Conservation (phyloP, 495 filamentous ascomycete genomes). For the Penicillium canescens region DNA sequence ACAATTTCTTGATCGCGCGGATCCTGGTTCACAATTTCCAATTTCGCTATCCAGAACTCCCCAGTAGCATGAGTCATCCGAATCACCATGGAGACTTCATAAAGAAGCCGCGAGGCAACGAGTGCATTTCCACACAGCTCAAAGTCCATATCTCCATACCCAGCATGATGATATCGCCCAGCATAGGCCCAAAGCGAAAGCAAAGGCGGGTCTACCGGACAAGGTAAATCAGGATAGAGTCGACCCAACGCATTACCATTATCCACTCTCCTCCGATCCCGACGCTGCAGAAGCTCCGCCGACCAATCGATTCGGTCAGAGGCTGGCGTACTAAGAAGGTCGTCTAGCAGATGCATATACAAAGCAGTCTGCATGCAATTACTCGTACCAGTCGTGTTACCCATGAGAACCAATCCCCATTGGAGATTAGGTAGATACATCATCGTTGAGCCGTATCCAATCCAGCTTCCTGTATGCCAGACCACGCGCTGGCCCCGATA, state of each 20-base stretch:
- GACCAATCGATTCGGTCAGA: background rate
- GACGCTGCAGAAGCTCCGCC: constrained; percentile 5
- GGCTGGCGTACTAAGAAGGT: constrained; percentile 23
- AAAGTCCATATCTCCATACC: constrained; percentile 32
- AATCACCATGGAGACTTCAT: background rate
- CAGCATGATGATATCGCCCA: constrained; percentile 45
- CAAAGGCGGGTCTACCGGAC: constrained; percentile 21
- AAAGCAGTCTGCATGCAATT: constrained; percentile 29
- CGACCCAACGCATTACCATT: constrained; percentile 14
- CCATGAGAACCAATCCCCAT: constrained; percentile 48
- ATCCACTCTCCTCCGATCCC: constrained; percentile 15
- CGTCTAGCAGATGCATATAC: constrained; percentile 41
- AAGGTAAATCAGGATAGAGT: constrained; percentile 22
- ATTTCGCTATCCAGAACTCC: background rate
- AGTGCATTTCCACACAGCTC: background rate
- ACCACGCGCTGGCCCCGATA: constrained; percentile 45
- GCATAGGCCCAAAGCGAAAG: constrained; percentile 33
- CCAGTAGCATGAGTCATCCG: background rate
- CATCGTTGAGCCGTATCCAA: constrained; percentile 44
- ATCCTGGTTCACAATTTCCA: background rate
- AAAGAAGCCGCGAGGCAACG: background rate
- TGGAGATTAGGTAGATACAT: constrained; percentile 44
- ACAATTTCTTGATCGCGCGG: background rate
- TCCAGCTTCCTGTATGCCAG: constrained; percentile 46
- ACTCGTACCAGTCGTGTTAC: constrained; percentile 38